These are phyloP conservation scores for Talaromyces borbonicus DNA, from an alignment of 495 filamentous ascomycete species.

Conservation along the genomic window DNA sequence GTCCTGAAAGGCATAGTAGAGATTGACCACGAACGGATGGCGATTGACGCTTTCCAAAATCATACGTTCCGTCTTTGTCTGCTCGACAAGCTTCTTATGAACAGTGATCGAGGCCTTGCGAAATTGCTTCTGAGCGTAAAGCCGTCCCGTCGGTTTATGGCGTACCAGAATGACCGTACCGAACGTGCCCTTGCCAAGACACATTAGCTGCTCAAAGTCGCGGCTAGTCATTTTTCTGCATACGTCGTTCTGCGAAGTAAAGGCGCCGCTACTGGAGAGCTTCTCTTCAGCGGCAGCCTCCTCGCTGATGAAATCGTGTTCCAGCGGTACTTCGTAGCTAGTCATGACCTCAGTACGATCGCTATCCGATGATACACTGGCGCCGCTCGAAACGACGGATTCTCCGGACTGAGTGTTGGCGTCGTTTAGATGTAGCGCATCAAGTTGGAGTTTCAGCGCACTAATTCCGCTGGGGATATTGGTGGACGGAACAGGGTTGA, in stretches of 20 bases:
- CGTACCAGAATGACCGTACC: slow-evolving; percentile 90
- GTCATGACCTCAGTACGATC: slow-evolving; percentile 48
- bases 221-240: slow-evolving; percentile 79
- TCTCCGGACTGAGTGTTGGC: slow-evolving; percentile 19
- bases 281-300: slow-evolving; percentile 42
- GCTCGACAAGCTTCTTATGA: slow-evolving; percentile 86
- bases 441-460: slow-evolving; percentile 65
- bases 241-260: slow-evolving; percentile 31
- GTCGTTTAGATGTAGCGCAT: slow-evolving; percentile 50
- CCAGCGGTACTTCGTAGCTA: slow-evolving; percentile 84
- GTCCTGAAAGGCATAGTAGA: slow-evolving; percentile 98
- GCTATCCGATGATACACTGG: slow-evolving; percentile 47
- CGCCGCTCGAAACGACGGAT: slow-evolving; percentile 41
- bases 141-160: slow-evolving; percentile 71
- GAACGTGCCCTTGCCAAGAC: slow-evolving; percentile 90
- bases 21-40: slow-evolving; percentile 93
- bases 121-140: slow-evolving; percentile 98
- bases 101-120: slow-evolving; percentile 89
- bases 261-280: slow-evolving; percentile 11
- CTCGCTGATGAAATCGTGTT: slow-evolving; percentile 76
- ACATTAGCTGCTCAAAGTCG: slow-evolving; percentile 89
- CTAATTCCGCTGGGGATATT: slow-evolving; percentile 59
- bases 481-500: slow-evolving; percentile 13
- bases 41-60: slow-evolving; percentile 92
- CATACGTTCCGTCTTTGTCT: slow-evolving; percentile 90